A percentile compares a stretch with the other conserved stretches of the same genome.
Conservation (phyloP, 2,329 filamentous ascomycete genomes). For the Neurospora crassa region DNA sequence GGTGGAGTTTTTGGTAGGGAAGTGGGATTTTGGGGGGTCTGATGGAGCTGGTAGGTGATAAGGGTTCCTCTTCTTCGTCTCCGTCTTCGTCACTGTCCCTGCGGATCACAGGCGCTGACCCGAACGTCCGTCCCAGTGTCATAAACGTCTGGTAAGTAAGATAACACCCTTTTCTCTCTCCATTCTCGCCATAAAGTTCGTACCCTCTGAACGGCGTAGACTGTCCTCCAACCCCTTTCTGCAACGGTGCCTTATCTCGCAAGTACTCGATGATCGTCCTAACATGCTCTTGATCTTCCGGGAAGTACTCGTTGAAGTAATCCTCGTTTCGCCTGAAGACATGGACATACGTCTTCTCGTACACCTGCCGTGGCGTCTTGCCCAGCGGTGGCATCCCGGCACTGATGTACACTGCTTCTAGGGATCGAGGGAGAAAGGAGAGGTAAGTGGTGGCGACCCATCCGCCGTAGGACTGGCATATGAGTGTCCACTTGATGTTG, state of each 20-base stretch:
- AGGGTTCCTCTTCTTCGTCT: neutral
- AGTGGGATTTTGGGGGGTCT: neutral
- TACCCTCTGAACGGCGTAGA: neutral
- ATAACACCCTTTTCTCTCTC: conserved; percentile 21
- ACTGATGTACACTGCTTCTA: conserved; percentile 54
- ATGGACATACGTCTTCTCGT: conserved; percentile 46
- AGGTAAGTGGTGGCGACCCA: conserved; percentile 64
- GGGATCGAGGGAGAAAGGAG: conserved; percentile 51
- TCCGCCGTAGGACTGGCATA: conserved; percentile 66
- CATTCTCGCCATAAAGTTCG: conserved; percentile 29
- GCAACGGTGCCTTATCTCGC: neutral
- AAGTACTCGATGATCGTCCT: conserved; percentile 24
- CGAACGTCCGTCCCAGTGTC: conserved; percentile 54
- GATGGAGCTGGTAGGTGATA: neutral
- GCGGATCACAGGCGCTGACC: conserved; percentile 19
- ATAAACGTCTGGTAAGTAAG: conserved; percentile 49
- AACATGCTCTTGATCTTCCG: conserved; percentile 53
- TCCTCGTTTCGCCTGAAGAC: conserved; percentile 48
- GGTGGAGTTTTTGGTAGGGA: neutral
- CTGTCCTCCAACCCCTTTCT: neutral
- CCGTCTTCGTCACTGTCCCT: neutral
- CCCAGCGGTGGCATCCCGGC: conserved; percentile 60
- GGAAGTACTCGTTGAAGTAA: conserved; percentile 54
- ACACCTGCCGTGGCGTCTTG: conserved; percentile 50
- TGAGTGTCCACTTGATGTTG: conserved; percentile 52